Evolutionary conservation across 2,329 filamentous ascomycete genomes (phyloP), one percentile per base, ranked within the genome.

Genomic region (Ophiostoma triangulosporum): DNA sequence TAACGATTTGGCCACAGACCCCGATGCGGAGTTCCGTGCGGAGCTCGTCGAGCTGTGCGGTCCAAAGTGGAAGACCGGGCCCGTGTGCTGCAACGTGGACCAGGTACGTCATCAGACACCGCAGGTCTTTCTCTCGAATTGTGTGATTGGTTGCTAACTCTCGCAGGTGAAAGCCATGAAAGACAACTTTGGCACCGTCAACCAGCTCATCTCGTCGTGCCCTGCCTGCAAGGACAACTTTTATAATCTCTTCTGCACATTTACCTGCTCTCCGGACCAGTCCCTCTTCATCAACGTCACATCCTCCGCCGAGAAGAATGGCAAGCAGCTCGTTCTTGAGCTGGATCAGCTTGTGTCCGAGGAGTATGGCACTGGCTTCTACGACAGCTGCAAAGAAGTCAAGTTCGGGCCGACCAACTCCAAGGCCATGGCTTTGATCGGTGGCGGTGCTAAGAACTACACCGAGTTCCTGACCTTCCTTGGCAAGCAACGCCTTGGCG

Each of bases 181-280:
- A 62, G 84, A 80, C 57, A 94, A 95, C 63, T 77, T 98, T 55
- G 84, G 87, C 60, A 88, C 88, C 22, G 91, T 89, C 2, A 88
- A 90, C 61, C 82, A 84, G 56, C 85, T 98, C 64, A 89, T 98
- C 65, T 83, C 89, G 26, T 88, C 89, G 9, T 98, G 93, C 66
- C 93, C 93, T 1, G 93, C 94, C 31, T 98, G 93, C 77, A 95
- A 93, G 69, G 85, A 90, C 62, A 98, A 98, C 73, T 98, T 98
- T 73, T 97, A 88, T 74, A 95, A 98, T 71, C 75, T 94, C 45
- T 98, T 98, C 68, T 98, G 93, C 71, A 94, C 89, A 4, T 97
- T 98, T 64, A 97, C 90, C 2, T 98, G 94, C 72, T 98, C 93
- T 4, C 91, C 94, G 6, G 86, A 98, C 63, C 93, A 98, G 66